Conservation (phyloP, 2,329 filamentous ascomycete species). For the Leptographium wingfieldii region DNA sequence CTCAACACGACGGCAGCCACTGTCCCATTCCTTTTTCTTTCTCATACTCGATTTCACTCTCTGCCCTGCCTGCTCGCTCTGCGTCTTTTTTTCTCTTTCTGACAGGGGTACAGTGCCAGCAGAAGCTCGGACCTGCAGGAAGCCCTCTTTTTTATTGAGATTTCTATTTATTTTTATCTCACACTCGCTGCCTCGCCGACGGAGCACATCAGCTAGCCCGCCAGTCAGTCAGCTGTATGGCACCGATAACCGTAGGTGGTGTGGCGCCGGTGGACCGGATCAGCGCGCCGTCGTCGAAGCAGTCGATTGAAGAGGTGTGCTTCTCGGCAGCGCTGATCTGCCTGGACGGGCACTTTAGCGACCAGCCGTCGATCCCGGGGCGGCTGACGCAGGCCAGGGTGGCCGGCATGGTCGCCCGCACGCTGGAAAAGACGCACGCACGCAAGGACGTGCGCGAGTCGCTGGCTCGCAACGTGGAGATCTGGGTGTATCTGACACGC, state of each 20-base stretch:
- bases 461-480: constrained; percentile 48
- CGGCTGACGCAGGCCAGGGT: constrained; percentile 41
- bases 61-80: neutral
- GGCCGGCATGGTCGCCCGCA: constrained; percentile 44
- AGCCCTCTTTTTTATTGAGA: neutral
- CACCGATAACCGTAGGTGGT: constrained; percentile 11
- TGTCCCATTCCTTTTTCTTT: neutral
- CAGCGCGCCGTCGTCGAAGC: constrained; percentile 15
- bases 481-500: constrained; percentile 52
- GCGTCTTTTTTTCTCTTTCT: neutral
- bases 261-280: constrained; percentile 14
- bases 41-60: neutral
- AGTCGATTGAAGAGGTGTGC: constrained; percentile 51
- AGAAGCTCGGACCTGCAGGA: too few relatives aligned
- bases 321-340: constrained; percentile 49
- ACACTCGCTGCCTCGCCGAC: neutral
- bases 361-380: constrained; percentile 41
- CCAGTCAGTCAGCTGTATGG: constrained; percentile 8
- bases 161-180: neutral
- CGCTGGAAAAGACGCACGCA: constrained; percentile 51
- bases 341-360: constrained; percentile 48
- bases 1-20: neutral
- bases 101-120: too few relatives aligned
- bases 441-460: constrained; percentile 49
- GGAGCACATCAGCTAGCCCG: neutral